These are phyloP conservation scores for Cyclostephanos invisitatus DNA, from an alignment of 108 stramenopile genomes.

Conservation along the genomic window DNA sequence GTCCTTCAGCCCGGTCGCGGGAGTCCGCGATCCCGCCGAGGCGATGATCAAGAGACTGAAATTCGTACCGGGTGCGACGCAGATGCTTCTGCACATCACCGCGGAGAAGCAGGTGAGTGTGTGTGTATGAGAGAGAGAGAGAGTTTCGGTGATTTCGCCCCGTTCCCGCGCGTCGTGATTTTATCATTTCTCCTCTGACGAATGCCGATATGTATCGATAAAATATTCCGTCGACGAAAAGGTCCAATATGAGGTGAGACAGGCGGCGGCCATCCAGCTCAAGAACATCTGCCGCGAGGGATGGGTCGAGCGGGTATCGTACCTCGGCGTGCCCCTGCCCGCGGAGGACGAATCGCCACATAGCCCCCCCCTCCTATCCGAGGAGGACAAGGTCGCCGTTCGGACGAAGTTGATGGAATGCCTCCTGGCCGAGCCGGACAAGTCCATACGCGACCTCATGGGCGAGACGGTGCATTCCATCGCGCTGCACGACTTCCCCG, in stretches of 20 bases:
- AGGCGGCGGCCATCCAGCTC: conserved; percentile 89
- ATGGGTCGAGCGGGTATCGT: conserved; percentile 81
- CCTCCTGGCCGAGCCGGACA: conserved; percentile 85
- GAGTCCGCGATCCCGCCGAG: conserved; percentile 80
- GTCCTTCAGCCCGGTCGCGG: conserved; percentile 83
- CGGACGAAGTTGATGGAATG: conserved; percentile 75
- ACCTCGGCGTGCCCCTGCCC: conserved; percentile 51
- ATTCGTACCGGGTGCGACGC: conserved; percentile 73
- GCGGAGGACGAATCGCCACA: conserved; percentile 45
- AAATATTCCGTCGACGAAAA: background rate
- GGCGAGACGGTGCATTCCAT: conserved; percentile 92
- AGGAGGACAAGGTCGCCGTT: conserved; percentile 71
- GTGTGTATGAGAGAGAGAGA: background rate
- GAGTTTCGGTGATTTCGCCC: background rate
- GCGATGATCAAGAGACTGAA: conserved; percentile 83
- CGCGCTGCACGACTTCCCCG: conserved; percentile 92
- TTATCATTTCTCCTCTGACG: background rate
- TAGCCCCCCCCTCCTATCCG: conserved; percentile 59
- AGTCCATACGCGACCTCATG: conserved; percentile 85
- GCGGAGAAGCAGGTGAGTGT: conserved; percentile 84
- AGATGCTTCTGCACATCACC: conserved; percentile 78
- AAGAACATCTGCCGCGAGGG: conserved; percentile 92
- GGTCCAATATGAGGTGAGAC: conserved; percentile 85
- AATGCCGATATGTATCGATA: background rate
- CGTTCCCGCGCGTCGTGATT: conserved; percentile 1